Percentiles rank a stretch among this genome's conserved stretches.
Conservation (phyloP, 2,329 filamentous ascomycete species). For the Epichloe gansuensis region DNA sequence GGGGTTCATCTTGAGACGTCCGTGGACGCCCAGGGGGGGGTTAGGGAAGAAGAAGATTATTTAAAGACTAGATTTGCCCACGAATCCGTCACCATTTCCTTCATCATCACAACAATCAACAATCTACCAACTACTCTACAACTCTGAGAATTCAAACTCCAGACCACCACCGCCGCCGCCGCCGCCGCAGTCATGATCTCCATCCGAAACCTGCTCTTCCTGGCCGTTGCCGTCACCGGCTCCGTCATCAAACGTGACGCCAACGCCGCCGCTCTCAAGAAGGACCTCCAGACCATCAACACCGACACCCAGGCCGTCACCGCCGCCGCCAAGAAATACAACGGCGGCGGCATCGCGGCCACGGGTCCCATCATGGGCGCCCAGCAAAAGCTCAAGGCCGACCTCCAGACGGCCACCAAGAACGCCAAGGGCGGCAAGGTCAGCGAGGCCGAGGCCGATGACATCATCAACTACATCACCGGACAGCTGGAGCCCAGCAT, state of each 20-base stretch:
- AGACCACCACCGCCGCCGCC: not conserved
- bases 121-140: too few species aligned
- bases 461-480: not conserved
- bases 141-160: too few species aligned
- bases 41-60: too few species aligned
- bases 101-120: too few species aligned
- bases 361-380: not conserved
- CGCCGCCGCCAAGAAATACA: not conserved
- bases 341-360: not conserved
- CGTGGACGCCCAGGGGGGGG: too few species aligned
- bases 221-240: slow-evolving; percentile 2
- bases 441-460: not conserved
- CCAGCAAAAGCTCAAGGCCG: not conserved
- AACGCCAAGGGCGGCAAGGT: not conserved
- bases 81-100: accelerated
- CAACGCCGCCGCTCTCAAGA: not conserved
- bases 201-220: slow-evolving; percentile 2
- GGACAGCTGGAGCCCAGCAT: not conserved
- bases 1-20: too few species aligned
- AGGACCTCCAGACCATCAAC: not conserved
- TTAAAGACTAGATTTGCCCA: too few species aligned
- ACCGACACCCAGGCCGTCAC: not conserved
- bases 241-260: slow-evolving; percentile 1
- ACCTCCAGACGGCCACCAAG: not conserved
- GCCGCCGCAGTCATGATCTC: not conserved